Evolutionary conservation across 192 early-diverging fungal species (phyloP).

Genomic region (Thamnidium elegans): DNA sequence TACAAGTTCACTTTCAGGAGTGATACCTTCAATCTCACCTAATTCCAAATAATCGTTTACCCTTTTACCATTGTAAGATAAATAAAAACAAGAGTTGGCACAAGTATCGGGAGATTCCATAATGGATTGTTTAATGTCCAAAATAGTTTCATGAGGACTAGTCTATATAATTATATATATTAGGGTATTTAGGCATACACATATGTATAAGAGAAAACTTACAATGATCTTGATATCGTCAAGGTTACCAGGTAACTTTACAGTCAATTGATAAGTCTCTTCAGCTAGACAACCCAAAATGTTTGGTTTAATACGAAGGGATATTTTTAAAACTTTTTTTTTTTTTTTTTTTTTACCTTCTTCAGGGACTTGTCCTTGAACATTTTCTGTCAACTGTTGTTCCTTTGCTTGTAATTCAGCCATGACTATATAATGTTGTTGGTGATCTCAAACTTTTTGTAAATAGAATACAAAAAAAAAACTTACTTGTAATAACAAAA

Average conservation of each 20-base stretch:
- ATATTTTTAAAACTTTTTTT: too few relatives aligned
- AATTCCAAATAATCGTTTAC: constrained; percentile 76
- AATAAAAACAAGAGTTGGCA: constrained; percentile 89
- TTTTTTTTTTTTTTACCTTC: constrained; percentile 3
- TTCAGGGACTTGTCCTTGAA: constrained; percentile 1
- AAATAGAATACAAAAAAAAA: too few relatives aligned
- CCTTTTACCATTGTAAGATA: constrained; percentile 67
- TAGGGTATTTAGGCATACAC: too few relatives aligned
- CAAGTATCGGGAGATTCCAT: constrained; percentile 83
- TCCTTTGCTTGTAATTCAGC: neutral
- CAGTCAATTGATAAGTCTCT: constrained; percentile 53
- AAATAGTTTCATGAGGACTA: constrained; percentile 71
- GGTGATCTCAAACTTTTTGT: too few relatives aligned
- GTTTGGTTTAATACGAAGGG: neutral
- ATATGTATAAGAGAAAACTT: constrained; percentile 17
- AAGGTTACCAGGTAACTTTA: constrained; percentile 46
- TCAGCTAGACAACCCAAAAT: constrained; percentile 21
- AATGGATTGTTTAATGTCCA: constrained; percentile 84
- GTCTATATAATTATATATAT: constrained; percentile 40
- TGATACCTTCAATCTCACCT: constrained; percentile 67
- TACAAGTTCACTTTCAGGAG: constrained; percentile 60
- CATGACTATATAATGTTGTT: too few relatives aligned
- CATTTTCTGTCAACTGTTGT: neutral
- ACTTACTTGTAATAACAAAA: too few relatives aligned
- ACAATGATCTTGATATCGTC: constrained; percentile 49